Percentiles rank a stretch among this genome's conserved stretches.
These are phyloP conservation scores for Phytophthora aleatoria DNA, from an alignment of 352 stramenopile genomes.

Conservation along the genomic window DNA sequence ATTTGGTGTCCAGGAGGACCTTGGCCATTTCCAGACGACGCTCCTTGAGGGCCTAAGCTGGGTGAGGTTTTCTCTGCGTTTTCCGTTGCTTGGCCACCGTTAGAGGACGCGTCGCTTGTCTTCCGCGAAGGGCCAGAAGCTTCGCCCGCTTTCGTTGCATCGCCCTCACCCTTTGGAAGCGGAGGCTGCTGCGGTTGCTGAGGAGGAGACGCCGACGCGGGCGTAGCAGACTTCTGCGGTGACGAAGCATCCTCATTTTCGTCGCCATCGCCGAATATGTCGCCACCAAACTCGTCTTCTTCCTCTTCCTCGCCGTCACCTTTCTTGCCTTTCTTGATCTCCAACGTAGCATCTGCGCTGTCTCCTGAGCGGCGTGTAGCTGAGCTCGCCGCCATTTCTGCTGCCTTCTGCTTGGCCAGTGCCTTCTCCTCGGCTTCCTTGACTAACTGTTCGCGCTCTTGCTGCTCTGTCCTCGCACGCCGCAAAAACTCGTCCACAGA, in stretches of 20 bases:
- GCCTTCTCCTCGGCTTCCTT: slow-evolving; percentile 87
- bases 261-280: slow-evolving; percentile 80
- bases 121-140: slow-evolving; percentile 17
- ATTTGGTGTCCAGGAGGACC: slow-evolving; percentile 33
- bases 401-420: slow-evolving; percentile 79
- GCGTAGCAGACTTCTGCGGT: slow-evolving; percentile 22
- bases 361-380: slow-evolving; percentile 55
- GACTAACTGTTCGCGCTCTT: slow-evolving; percentile 84
- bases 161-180: slow-evolving; percentile 38
- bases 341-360: slow-evolving; percentile 80
- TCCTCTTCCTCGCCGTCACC: slow-evolving; percentile 67
- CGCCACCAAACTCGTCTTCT: slow-evolving; percentile 86
- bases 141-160: slow-evolving; percentile 9
- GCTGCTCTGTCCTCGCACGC: slow-evolving; percentile 76
- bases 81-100: slow-evolving; percentile 24
- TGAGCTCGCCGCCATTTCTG: slow-evolving; percentile 58
- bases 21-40: slow-evolving; percentile 36
- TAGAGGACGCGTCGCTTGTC: slow-evolving; percentile 31
- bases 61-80: slow-evolving; percentile 27
- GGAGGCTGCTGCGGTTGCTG: slow-evolving; percentile 44
- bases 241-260: slow-evolving; percentile 44
- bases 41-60: slow-evolving; percentile 29
- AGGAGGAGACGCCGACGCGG: slow-evolving; percentile 27
- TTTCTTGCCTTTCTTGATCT: slow-evolving; percentile 89
- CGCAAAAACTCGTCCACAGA: slow-evolving; percentile 86